These are phyloP conservation scores for Candida quercuum DNA, from an alignment of 805 yeast genomes.

Conservation along the genomic window DNA sequence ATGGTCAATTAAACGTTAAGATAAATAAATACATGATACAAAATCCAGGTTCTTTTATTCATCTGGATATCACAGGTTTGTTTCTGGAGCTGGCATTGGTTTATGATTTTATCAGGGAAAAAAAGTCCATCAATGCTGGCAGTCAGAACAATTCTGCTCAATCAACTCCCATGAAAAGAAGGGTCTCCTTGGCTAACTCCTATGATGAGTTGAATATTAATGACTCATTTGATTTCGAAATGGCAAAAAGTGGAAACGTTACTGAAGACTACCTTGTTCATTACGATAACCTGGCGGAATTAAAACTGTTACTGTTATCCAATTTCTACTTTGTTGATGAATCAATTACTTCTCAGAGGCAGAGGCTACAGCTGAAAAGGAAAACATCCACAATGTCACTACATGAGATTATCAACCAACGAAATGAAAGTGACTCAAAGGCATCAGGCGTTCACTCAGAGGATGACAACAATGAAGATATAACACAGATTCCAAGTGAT, in stretches of 20 bases:
- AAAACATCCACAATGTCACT: constrained; percentile 19
- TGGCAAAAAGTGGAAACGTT: constrained; percentile 30
- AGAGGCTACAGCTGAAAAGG: constrained; percentile 13
- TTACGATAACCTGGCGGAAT: constrained; percentile 50
- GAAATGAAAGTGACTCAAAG: constrained; percentile 2
- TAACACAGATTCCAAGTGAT: background rate
- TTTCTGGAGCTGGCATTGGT: constrained; percentile 55
- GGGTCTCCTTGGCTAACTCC: constrained; percentile 14
- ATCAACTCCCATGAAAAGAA: constrained; percentile 5
- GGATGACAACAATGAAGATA: constrained; percentile 2
- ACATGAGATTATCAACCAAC: constrained; percentile 16
- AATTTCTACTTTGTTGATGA: constrained; percentile 28
- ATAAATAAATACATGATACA: constrained; percentile 30
- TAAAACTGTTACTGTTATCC: constrained; percentile 40
- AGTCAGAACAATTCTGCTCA: background rate
- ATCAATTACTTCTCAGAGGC: constrained; percentile 13
- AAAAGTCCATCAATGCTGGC: background rate
- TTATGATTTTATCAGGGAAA: constrained; percentile 41
- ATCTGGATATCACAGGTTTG: constrained; percentile 53
- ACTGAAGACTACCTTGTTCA: constrained; percentile 50
- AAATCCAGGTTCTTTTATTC: constrained; percentile 51
- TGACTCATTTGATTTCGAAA: constrained; percentile 31
- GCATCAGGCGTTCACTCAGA: background rate
- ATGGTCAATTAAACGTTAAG: constrained; percentile 21
- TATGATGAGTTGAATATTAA: constrained; percentile 13